Evolutionary conservation across 345 rosid species (phyloP), one percentile per base, ranked within the genome.

Genomic region (Euclidium syriacum): DNA sequence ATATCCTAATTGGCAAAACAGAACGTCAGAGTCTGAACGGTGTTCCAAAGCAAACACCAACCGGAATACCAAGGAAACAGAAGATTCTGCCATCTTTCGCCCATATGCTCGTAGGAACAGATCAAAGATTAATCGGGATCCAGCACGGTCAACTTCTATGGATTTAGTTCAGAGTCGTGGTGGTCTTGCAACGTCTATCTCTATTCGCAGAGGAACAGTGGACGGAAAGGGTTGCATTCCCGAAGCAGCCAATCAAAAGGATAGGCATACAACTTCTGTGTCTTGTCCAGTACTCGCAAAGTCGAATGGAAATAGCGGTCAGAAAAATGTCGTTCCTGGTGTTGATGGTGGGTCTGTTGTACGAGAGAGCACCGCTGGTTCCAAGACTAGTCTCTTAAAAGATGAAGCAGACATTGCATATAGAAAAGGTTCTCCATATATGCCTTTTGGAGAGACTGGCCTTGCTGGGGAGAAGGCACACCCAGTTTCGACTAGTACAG

Each of bases 21-120:
- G 39, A 70, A 34, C 67, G 54, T 74, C 68, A 64, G 80, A 83
- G 77, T 80, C 87, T 42, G 91, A 82, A 58, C 84, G 82, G 68
- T 83, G 95, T 67, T 80, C 82, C 32, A 87, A 73, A 74, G 80
- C 72, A 62, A 91, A 77, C 67, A 75, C 81, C 62, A 64, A 79
- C 62, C 90, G 77, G 66, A 84, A 79, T 80, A 70, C 80, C 63
- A 95, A 82, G 83, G 98, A 90, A 57, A 73, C 87, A 18, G 99
- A 95, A 80, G 99, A 95, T 82, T 95, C 99, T 62, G 96, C 95
- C 54, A 88, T 90, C 76, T 80, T 90, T 62, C 98, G 95, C 32
- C 96, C 99, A 4, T 95, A 95, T 80, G 94, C 94, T 73, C 81
- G 99, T 66, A 88, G 99, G 77, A 83, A 95, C 59, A 81, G 99